Base-by-base conservation (phyloP, 257 asterid genomes). In the Handroanthus guayacan region DNA sequence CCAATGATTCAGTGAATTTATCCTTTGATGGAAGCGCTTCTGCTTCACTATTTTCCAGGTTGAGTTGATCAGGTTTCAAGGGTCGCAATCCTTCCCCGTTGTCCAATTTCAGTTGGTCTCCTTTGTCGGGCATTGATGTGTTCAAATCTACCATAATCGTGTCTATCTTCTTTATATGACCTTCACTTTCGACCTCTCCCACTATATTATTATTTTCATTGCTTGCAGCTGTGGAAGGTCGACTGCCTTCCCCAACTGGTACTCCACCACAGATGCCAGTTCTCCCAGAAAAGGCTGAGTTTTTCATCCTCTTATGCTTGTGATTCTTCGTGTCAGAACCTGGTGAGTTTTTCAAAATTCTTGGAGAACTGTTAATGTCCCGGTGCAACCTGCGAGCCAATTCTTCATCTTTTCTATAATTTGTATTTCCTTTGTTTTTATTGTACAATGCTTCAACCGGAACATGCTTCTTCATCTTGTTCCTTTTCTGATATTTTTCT, bases 331-430 rank as follows among this genome's bases (percentile, higher is more conserved):
- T 31, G 67, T 83, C 89, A 44, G 87, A 63, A 41, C 80, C 79
- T 13, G 89, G 57, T 18, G 82, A 70, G 82, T 84, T 88, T 81
- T 85, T 90, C 66, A 76, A 78, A 69, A 87, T 86, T 83, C 97
- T 89, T 6, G 92, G 92, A 57, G 97, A 90, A 73, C 92, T 89
- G 81, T 90, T 89, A 57, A 90, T 90, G 80, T 78, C 85, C 60
- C 80, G 77, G 78, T 89, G 94, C 84, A 90, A 84, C 39, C 85
- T 91, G 65, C 88, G 84, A 62, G 95, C 95, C 76, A 89, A 25
- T 78, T 87, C 95, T 85, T 91, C 97, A 82, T 91, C 95, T 34
- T 85, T 80, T 70, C 87, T 79, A 79, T 84, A 75, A 78, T 81
- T 87, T 44, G 73, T 72, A 69, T 62, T 69, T 55, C 84, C 80